Evolutionary conservation across 2,329 filamentous ascomycete species (phyloP).

Genomic region (Celoporthe dispersa): DNA sequence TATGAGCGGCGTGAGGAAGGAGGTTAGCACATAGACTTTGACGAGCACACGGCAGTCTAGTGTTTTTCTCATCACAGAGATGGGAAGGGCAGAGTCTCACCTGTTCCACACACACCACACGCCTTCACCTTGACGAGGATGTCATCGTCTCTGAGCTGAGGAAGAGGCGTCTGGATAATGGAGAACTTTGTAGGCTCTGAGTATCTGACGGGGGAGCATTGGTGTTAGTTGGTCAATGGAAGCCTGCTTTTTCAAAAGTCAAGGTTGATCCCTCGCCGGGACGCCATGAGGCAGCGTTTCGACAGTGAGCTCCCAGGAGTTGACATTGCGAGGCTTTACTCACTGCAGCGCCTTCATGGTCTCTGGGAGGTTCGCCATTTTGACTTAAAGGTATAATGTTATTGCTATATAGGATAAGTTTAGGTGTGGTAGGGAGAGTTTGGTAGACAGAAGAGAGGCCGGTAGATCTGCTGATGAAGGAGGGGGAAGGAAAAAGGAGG

Average conservation of each 20-base stretch:
- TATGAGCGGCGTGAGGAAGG: conserved; percentile 35
- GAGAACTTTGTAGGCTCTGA: conserved; percentile 53
- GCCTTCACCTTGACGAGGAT: conserved; percentile 70
- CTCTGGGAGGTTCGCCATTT: conserved; percentile 43
- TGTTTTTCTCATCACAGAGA: conserved; percentile 22
- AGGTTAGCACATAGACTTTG: neutral
- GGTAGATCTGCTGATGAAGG: neutral
- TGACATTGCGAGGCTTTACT: conserved; percentile 12
- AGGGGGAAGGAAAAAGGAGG: neutral
- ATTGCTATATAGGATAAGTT: neutral
- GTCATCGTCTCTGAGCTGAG: conserved; percentile 62
- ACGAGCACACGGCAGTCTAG: neutral
- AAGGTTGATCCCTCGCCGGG: neutral
- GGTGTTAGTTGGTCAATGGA: too few species aligned
- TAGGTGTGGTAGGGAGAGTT: conserved; percentile 8
- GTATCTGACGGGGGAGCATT: conserved; percentile 27
- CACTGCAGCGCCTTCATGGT: conserved; percentile 40
- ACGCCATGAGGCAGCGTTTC: neutral
- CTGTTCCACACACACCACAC: conserved; percentile 65
- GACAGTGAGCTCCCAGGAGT: neutral
- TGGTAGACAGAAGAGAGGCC: neutral
- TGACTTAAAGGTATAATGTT: conserved; percentile 25
- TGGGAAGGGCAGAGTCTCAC: conserved; percentile 40
- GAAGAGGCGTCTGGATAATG: conserved; percentile 66
- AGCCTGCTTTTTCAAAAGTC: neutral